Conservation (phyloP, 495 filamentous ascomycete species). For the Clohesyomyces aquaticus region DNA sequence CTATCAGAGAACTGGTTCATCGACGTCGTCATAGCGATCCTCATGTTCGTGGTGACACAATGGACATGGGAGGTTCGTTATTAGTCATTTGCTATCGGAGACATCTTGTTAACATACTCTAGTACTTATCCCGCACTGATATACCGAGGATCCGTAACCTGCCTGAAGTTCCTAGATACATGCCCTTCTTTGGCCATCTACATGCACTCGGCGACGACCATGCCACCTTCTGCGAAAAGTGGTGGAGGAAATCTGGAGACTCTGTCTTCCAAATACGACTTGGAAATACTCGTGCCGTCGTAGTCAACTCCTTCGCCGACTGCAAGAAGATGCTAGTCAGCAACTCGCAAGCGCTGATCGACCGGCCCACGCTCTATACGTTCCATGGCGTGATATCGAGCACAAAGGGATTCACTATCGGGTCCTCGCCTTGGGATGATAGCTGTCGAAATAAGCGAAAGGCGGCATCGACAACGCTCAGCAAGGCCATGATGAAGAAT, state of each 20-base stretch:
- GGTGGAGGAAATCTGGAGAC: slow-evolving; percentile 57
- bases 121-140: slow-evolving; percentile 47
- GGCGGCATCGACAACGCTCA: slow-evolving; percentile 54
- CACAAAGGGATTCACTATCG: slow-evolving; percentile 73
- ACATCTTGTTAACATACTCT: not conserved
- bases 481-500: slow-evolving; percentile 52
- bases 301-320: slow-evolving; percentile 59
- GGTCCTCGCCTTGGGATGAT: slow-evolving; percentile 67
- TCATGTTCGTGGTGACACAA: too few species aligned
- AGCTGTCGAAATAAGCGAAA: slow-evolving; percentile 58
- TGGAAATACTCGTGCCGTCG: slow-evolving; percentile 53
- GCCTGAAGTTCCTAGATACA: slow-evolving; percentile 56
- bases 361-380: slow-evolving; percentile 69
- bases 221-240: slow-evolving; percentile 57
- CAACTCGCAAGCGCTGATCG: slow-evolving; percentile 67
- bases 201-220: slow-evolving; percentile 61
- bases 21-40: not conserved
- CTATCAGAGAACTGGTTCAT: too few species aligned
- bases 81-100: too few species aligned
- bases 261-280: slow-evolving; percentile 61
- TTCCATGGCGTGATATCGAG: slow-evolving; percentile 72
- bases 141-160: slow-evolving; percentile 55
- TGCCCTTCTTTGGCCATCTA: slow-evolving; percentile 58
- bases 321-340: slow-evolving; percentile 67
- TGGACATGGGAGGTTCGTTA: too few species aligned